Base-by-base conservation (phyloP, 2,329 filamentous ascomycete species). In the Aspergillus sp. region DNA sequence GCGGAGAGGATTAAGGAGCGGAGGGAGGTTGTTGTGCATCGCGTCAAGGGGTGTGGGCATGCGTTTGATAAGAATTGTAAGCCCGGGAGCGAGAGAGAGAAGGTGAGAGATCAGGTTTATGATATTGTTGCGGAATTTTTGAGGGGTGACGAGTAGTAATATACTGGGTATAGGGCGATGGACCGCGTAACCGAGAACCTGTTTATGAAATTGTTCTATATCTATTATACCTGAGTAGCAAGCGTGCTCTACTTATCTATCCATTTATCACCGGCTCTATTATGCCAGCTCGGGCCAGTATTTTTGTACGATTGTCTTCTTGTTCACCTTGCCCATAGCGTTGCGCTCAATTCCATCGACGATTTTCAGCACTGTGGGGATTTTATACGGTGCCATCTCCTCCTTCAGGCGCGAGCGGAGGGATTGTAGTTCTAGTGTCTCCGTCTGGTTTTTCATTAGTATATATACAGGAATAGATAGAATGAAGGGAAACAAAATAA, bases 291-390 rank as follows among this genome's bases (percentile, higher is more conserved):
- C 64, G 15, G 70, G 70, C 70, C 70, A 77, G 59, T 76, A 74
- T 57, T 74, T 75, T 60, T 72, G 67, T 31, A 76, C 59, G 17
- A 77, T 66, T 17, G 65, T 65, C 61, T 76, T 77, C 66, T 77
- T 77, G 60, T 77, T 77, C 23, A 77, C 74, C 80, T 99, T 99
- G 44, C 95, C 95, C 95, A 99, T 99, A 33, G 93, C 93, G 57
- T 73, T 73, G 27, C 70, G 70, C 47, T 72, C 70, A 41, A 73
- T 72, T 40, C 85, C 76, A 47, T 90, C 87, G 17, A 98, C 91
- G 6, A 96, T 78, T 72, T 86, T 88, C 74, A 98, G 79, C 59
- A 96, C 87, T 71, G 95, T 91, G 0, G 95, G 95, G 56, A 98
- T 93, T 82, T 99, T 98, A 76, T 98, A 97, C 61, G 84, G 86